Conservation (phyloP, 371 early-diverging fungal species). For the Mortierella sp. region DNA sequence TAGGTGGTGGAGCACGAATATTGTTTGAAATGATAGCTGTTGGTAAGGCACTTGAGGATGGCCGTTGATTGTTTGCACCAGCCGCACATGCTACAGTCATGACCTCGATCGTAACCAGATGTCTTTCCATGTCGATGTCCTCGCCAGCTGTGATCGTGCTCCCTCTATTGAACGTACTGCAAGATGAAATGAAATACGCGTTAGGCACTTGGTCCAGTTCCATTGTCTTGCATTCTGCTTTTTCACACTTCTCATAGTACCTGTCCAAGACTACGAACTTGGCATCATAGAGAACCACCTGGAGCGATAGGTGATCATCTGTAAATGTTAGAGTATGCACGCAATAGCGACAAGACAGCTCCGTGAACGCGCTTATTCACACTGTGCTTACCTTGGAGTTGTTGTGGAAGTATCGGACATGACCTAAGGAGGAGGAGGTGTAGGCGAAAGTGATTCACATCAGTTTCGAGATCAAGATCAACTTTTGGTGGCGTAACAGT, state of each 20-base stretch:
- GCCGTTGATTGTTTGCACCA: conserved; percentile 13
- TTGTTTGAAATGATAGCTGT: background rate
- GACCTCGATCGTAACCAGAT: conserved; percentile 64
- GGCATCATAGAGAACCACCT: conserved; percentile 44
- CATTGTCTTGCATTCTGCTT: no score
- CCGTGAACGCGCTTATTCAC: background rate
- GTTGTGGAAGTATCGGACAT: conserved; percentile 38
- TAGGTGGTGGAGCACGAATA: background rate
- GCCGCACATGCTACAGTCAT: conserved; percentile 27
- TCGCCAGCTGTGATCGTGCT: conserved; percentile 58
- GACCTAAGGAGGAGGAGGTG: conserved; percentile 23
- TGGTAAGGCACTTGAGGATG: background rate
- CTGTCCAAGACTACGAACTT: conserved; percentile 41
- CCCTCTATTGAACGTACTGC: conserved; percentile 58
- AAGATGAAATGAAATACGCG: background rate
- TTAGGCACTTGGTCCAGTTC: no score
- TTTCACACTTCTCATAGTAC: conserved; percentile 5
- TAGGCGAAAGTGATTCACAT: background rate
- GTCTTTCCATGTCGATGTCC: conserved; percentile 72
- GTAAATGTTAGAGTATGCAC: no score
- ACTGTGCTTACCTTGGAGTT: conserved; percentile 42
- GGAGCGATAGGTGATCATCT: background rate
- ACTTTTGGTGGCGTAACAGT: conserved; percentile 12
- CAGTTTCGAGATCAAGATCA: background rate
- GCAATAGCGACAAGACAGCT: background rate